A percentile compares a stretch with the other conserved stretches of the same genome.
Evolutionary conservation across 148 eudicot species (phyloP).

Genomic region (Heliamphora exappendiculata): DNA sequence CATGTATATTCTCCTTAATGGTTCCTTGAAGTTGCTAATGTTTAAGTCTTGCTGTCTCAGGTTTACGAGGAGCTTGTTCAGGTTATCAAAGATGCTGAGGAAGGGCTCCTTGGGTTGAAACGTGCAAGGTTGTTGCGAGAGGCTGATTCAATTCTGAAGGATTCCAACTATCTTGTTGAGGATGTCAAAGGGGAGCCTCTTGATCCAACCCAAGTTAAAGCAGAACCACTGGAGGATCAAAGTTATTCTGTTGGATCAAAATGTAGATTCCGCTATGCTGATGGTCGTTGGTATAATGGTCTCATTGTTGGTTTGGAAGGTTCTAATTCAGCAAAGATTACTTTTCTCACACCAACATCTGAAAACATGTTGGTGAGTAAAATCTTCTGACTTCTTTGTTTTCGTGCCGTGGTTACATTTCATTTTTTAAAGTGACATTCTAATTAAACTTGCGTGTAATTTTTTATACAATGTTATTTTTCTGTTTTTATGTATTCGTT

Average conservation of each 20-base stretch:
- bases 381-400: neutral
- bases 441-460: neutral
- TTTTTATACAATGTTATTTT: too few species aligned
- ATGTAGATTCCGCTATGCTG: constrained; percentile 84
- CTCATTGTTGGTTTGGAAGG: constrained; percentile 51
- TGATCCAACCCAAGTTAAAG: constrained; percentile 36
- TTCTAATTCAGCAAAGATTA: constrained; percentile 48
- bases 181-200: constrained; percentile 44
- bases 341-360: constrained; percentile 75
- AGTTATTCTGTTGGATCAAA: constrained; percentile 64
- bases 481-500: too few species aligned
- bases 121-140: constrained; percentile 70
- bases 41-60: constrained; percentile 22
- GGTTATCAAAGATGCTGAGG: constrained; percentile 75
- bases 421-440: neutral
- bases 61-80: constrained; percentile 74
- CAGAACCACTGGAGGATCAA: constrained; percentile 44
- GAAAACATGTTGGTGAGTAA: constrained; percentile 77
- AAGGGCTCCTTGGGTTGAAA: constrained; percentile 72
- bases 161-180: constrained; percentile 18
- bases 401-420: neutral
- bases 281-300: constrained; percentile 92
- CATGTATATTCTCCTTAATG: neutral
- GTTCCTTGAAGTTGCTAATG: neutral
- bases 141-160: constrained; percentile 49